These are phyloP conservation scores for Sherardia arvensis DNA, from an alignment of 257 asterid species.

Conservation along the genomic window DNA sequence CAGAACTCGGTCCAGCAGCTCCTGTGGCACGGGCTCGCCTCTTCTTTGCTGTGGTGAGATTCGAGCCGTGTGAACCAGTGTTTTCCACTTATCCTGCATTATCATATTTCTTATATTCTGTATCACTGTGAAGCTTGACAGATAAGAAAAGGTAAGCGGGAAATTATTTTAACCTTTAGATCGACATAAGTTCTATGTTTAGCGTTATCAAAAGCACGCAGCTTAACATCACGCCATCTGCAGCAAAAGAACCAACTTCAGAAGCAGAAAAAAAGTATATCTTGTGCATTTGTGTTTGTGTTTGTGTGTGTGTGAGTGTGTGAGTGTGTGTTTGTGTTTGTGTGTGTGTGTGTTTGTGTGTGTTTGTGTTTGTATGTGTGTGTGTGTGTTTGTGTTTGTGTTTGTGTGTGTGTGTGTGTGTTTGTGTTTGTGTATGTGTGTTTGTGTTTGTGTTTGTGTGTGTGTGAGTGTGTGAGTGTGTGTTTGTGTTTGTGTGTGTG, in stretches of 20 bases:
- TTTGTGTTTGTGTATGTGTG: too few relatives aligned
- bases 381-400: too few relatives aligned
- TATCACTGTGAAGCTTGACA: neutral
- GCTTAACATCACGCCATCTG: constrained; percentile 98
- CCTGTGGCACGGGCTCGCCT: constrained; percentile 98
- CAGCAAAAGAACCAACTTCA: constrained; percentile 13
- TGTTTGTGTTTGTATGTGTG: too few relatives aligned
- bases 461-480: too few relatives aligned
- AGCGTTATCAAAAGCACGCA: constrained; percentile 81
- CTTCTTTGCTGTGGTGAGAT: constrained; percentile 97
- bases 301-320: too few relatives aligned
- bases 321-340: too few relatives aligned
- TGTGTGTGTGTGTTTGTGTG: too few relatives aligned
- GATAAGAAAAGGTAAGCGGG: neutral
- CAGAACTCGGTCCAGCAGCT: constrained; percentile 79
- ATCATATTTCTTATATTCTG: neutral
- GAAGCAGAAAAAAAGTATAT: neutral
- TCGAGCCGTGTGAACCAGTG: constrained; percentile 94
- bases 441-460: too few relatives aligned
- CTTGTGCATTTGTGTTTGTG: too few relatives aligned
- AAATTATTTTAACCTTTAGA: constrained; percentile 92
- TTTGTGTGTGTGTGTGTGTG: too few relatives aligned
- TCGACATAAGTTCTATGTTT: constrained; percentile 93
- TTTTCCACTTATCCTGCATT: constrained; percentile 93
- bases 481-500: too few relatives aligned